These are phyloP conservation scores for Populus hybrid DNA, from an alignment of 441 rosid genomes.

Conservation along the genomic window DNA sequence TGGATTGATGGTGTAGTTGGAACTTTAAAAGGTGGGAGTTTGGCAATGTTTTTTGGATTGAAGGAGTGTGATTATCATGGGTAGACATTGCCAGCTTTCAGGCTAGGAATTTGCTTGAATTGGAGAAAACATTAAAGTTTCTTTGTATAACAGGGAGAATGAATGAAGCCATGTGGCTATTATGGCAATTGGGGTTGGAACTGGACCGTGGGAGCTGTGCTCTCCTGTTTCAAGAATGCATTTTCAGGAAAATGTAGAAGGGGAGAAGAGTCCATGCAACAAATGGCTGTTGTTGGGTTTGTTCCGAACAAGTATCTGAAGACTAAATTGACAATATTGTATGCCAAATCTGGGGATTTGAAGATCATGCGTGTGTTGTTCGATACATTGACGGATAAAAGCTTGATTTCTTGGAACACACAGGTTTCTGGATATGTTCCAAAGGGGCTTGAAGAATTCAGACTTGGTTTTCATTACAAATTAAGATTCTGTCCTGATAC, in stretches of 20 bases:
- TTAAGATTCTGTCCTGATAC: neutral
- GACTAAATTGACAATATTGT: conserved; percentile 56
- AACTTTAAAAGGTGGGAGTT: conserved; percentile 10
- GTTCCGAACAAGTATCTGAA: conserved; percentile 42
- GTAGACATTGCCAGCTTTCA: conserved; percentile 63
- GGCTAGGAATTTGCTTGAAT: conserved; percentile 39
- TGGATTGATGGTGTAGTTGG: neutral
- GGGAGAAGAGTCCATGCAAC: conserved; percentile 63
- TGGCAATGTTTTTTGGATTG: conserved; percentile 5
- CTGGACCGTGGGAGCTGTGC: conserved; percentile 43
- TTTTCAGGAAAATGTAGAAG: conserved; percentile 36
- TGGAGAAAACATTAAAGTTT: conserved; percentile 49
- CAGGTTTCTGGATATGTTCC: conserved; percentile 51
- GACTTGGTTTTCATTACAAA: conserved; percentile 29
- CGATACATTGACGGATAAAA: conserved; percentile 24
- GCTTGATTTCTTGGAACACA: conserved; percentile 51
- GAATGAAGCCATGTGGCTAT: conserved; percentile 59
- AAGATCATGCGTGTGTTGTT: conserved; percentile 41
- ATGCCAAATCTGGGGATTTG: conserved; percentile 52
- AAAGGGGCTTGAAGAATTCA: conserved; percentile 33
- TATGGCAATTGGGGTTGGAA: conserved; percentile 36
- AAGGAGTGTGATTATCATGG: conserved; percentile 31
- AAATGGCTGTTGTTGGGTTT: conserved; percentile 56
- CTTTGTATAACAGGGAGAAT: conserved; percentile 63
- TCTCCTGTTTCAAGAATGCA: conserved; percentile 67